Base-by-base conservation (phyloP, 176 grass and related monocot genomes). In the Carex littledalei region DNA sequence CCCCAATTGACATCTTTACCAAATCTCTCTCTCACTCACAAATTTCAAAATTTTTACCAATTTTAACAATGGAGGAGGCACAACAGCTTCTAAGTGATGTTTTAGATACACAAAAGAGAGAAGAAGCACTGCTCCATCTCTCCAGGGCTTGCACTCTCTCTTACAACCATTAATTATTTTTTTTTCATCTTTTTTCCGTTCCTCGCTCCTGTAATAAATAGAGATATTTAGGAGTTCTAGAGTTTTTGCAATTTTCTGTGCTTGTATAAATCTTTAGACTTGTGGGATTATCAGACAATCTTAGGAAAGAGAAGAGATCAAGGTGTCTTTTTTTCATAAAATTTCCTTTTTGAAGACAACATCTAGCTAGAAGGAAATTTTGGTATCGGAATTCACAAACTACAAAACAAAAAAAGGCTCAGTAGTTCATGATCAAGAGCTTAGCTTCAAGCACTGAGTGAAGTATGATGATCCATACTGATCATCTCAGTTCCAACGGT, bases 101-200 rank as follows among this genome's bases (percentile, higher is more conserved):
- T n/a, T 67, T 83, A 17, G 62, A 83, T 16, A 62, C 80, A 24
- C 41, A 65, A 7, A 83, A 83, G 60, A 83, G 80, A 65, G 80
- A 83, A 65, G 61, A 83, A 49, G 80, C 80, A 3, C 80, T 83
- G 61, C 80, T 65, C 63, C 80, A 83, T 83, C 80, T 83, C 41
- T 83, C 80, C 60, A 50, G 63, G 80, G 80, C 24, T 49, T 63
- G 73, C 45, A 77, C 21, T 77, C 49, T 55, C 47, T 50, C 41
- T 83, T 24, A 83, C 63, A 63, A 26, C 21, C 37, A 63, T 63
- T 18, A 53, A 67, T 67, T 62, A 3, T 18, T 65, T 39, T 70
- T 70, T 34, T 80, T 39, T 81, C 1, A 9, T 82, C 3, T 62
- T 81, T 63, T 3, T 17, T 8, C 34, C 54, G 35, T 81, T 43